phyloP scores from a whole-genome alignment of 2,329 filamentous ascomycete genomes.

The Aspergillus phoenicis region DNA sequence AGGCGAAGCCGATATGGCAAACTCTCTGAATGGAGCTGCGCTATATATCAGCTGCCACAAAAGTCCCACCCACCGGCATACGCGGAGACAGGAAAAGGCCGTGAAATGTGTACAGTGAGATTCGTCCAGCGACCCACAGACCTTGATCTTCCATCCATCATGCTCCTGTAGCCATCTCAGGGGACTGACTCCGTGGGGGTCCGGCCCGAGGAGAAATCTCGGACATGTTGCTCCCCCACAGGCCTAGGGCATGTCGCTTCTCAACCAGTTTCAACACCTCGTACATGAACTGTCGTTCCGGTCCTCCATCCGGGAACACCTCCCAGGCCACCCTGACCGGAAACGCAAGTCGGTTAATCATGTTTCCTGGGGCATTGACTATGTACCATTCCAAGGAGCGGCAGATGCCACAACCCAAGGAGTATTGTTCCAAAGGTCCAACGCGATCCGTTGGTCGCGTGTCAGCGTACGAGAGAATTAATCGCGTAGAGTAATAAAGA shows the following conservation, averaged over 20 bases:
- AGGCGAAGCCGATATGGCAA: background rate
- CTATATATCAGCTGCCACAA: background rate
- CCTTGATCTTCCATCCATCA: background rate
- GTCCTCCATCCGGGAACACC: conserved; percentile 35
- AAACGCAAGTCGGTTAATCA: conserved; percentile 45
- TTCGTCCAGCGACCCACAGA: conserved; percentile 3
- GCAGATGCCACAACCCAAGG: conserved; percentile 39
- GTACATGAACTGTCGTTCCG: conserved; percentile 36
- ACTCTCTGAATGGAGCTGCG: background rate
- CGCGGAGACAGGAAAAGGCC: background rate
- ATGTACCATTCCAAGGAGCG: conserved; percentile 42
- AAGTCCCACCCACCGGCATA: background rate
- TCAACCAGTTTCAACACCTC: conserved; percentile 39
- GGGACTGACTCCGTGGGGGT: conserved; percentile 21
- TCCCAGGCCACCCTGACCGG: conserved; percentile 43
- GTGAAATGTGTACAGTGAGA: background rate
- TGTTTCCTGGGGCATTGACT: conserved; percentile 38
- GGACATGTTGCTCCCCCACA: conserved; percentile 41
- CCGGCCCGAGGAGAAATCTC: conserved; percentile 35
- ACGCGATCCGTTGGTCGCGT: conserved; percentile 33
- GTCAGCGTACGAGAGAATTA: conserved; percentile 40
- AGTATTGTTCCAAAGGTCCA: conserved; percentile 35
- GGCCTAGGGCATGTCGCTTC: conserved; percentile 35
- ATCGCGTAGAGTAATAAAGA: conserved; percentile 36
- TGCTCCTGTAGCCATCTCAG: background rate